Base-by-base conservation (phyloP, 1,139 yeast species). In the Pichia sp. region DNA sequence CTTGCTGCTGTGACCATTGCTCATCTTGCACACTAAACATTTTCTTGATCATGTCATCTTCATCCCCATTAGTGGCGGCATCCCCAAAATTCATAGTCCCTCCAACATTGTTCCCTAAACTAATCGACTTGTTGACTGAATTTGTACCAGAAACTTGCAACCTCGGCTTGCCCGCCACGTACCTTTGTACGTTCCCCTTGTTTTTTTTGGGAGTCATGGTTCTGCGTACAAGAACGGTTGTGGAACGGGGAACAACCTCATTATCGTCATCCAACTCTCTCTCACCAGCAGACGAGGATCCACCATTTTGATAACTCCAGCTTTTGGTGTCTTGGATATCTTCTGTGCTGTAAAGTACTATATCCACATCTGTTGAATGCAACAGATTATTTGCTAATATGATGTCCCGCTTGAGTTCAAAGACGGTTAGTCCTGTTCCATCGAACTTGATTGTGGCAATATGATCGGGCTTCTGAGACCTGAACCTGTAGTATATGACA, bases 1-100 rank as follows among this genome's bases (percentile, higher is more conserved):
- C 95, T 69, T 93, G 99, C 1, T 97, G 88, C 65, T 87, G 90
- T 52, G 87, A 87, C 99, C 99, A 93, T 56, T 88, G 96, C 64
- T 85, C 90, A 56, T 87, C 87, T 69, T 93, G 98, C 58, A 89
- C 90, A 51, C 87, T 90, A 70, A 93, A 90, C 97, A 93, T 92
- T 67, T 85, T 81, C 57, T 85, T 84, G 65, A 93, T 89, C 71
- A 86, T 78, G 60, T 92, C 98, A 61, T 90, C 97, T 72, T 93
- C 99, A 1, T 87, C 75, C 5, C 59, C 64, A 6, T 55, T 34
- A 36, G 49, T 30, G 13, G n/a, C 29, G n/a, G 41, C 5, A 31
- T 32, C 59, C 77, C 74, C 49, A 13, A 45, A 26, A 23, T 16
- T 45, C 11, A 26, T 54, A 72, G 78, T 23, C 26, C 26, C 54